A percentile compares a stretch with the other conserved stretches of the same genome.
Evolutionary conservation across 2,329 filamentous ascomycete species (phyloP).

Genomic region (Cladophialophora chaetospira): DNA sequence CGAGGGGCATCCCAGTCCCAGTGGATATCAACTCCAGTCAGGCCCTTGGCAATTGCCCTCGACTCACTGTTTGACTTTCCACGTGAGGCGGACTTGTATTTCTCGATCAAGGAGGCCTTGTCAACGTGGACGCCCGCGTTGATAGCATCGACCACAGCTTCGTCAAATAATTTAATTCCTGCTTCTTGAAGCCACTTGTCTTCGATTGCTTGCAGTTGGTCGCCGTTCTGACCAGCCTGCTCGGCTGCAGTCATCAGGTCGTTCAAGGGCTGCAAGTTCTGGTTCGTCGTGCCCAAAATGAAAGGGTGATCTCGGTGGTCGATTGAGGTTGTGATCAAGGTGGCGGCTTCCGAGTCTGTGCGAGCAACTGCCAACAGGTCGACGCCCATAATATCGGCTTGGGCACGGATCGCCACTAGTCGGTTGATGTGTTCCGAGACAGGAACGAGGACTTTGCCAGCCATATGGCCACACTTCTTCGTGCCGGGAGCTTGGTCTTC

Average conservation of each 20-base stretch:
- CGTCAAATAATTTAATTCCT: constrained; percentile 82
- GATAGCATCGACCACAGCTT: constrained; percentile 83
- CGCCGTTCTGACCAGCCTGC: constrained; percentile 74
- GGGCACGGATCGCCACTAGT: constrained; percentile 91
- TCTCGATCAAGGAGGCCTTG: constrained; percentile 66
- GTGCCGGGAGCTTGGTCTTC: constrained; percentile 98
- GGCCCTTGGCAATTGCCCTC: constrained; percentile 72
- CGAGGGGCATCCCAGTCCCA: constrained; percentile 96
- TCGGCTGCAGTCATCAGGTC: constrained; percentile 91
- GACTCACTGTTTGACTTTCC: constrained; percentile 87
- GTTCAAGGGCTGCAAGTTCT: constrained; percentile 76
- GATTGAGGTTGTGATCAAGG: constrained; percentile 93
- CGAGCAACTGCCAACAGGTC: constrained; percentile 90
- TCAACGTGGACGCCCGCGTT: constrained; percentile 66
- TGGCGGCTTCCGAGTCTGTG: constrained; percentile 96
- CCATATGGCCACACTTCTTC: constrained; percentile 99
- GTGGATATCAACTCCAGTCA: constrained; percentile 79
- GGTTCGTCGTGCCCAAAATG: constrained; percentile 87
- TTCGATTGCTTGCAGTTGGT: constrained; percentile 84
- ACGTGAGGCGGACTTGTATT: constrained; percentile 69
- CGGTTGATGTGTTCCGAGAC: constrained; percentile 98
- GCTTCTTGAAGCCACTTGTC: constrained; percentile 82
- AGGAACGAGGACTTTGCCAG: constrained; percentile 94
- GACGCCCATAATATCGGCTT: constrained; percentile 97
- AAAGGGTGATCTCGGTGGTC: constrained; percentile 94